Base-by-base conservation (phyloP, 1,139 yeast genomes). In the Sugiyamaella sp. region DNA sequence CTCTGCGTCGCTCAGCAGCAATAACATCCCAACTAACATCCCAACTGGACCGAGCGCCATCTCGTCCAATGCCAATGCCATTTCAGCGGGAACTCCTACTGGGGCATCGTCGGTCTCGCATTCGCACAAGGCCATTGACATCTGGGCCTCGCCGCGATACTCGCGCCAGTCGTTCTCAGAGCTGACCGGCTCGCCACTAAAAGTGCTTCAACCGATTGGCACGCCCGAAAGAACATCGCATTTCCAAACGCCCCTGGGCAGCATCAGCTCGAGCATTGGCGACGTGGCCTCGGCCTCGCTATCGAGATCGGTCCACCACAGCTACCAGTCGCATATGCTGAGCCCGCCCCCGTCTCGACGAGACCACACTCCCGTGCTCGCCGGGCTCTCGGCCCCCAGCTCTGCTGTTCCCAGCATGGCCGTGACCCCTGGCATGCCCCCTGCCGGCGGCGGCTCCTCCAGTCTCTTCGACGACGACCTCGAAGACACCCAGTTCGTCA, bases 401-500 rank as follows among this genome's bases (percentile, higher is more conserved):
- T 25, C 14, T 14, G 32, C 16, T 21, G 27, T 12, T 39, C 32
- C 42, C 12, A 46, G 21, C 20, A 35, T 22, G 16, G 27, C 54
- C 12, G 20, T 19, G 6, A 20, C 20, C 9, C 47, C 37, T 20
- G 17, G 29, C 16, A 21, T 20, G 2, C 39, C 12, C 4, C 41
- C 39, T 1, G 24, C 19, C 49, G 2, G 37, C n/a, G 27, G 37
- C 12, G 32, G 33, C 4, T 42, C 48, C 1, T 19, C 37, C n/a
- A 49, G 52, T 14, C 47, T 44, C 16, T 48, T 52, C 39, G 60
- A 57, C 39, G 61, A 58, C 12, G 54, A 52, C 20, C 44, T 41
- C 8, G 49, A 63, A 16, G 67, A 65, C 43, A 64, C 67, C 10
- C 68, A 63, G 46, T 65, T 65, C 55, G 57, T 59, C 53, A 63